phyloP scores from a whole-genome alignment of 1,284 basidiomycete species.

The Gymnopus androsaceus region DNA sequence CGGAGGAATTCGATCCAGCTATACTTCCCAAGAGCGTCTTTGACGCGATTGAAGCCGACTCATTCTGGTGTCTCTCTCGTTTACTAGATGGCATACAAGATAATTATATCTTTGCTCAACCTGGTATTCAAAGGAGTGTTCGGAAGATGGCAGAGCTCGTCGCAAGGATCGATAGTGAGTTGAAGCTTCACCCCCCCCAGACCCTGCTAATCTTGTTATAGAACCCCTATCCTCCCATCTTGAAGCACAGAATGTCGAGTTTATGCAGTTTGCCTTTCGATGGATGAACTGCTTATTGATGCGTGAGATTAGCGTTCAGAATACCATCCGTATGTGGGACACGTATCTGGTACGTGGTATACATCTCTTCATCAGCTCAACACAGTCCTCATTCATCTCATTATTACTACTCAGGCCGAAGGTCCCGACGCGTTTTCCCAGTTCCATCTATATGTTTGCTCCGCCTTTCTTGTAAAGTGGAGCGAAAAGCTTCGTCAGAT shows the following conservation, averaged over 20 bases:
- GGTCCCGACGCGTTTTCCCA: slow-evolving; percentile 95
- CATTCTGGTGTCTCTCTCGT: slow-evolving; percentile 95
- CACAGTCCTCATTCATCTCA: slow-evolving; percentile 3
- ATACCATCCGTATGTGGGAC: slow-evolving; percentile 98
- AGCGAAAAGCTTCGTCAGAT: slow-evolving; percentile 87
- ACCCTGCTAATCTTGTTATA: slow-evolving; percentile 30
- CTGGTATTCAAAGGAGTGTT: slow-evolving; percentile 91
- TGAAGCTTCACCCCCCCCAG: slow-evolving; percentile 7
- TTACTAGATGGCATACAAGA: slow-evolving; percentile 95
- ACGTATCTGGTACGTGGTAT: slow-evolving; percentile 81
- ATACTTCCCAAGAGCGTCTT: slow-evolving; percentile 71
- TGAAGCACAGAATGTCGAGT: slow-evolving; percentile 89
- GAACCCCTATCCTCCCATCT: slow-evolving; percentile 84
- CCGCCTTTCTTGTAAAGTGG: slow-evolving; percentile 92
- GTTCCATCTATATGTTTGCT: slow-evolving; percentile 95
- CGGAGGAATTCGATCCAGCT: slow-evolving; percentile 82
- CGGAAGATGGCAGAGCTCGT: slow-evolving; percentile 91
- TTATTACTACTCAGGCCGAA: slow-evolving; percentile 69
- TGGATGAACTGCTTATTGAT: slow-evolving; percentile 99
- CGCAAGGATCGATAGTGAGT: slow-evolving; percentile 84
- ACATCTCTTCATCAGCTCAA: neutral
- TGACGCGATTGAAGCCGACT: slow-evolving; percentile 89
- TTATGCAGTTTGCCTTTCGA: slow-evolving; percentile 97
- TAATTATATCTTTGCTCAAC: slow-evolving; percentile 94
- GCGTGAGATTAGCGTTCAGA: slow-evolving; percentile 93